phyloP scores from a whole-genome alignment of 2,329 filamentous ascomycete genomes.

The Gaeumannomyces tritici region DNA sequence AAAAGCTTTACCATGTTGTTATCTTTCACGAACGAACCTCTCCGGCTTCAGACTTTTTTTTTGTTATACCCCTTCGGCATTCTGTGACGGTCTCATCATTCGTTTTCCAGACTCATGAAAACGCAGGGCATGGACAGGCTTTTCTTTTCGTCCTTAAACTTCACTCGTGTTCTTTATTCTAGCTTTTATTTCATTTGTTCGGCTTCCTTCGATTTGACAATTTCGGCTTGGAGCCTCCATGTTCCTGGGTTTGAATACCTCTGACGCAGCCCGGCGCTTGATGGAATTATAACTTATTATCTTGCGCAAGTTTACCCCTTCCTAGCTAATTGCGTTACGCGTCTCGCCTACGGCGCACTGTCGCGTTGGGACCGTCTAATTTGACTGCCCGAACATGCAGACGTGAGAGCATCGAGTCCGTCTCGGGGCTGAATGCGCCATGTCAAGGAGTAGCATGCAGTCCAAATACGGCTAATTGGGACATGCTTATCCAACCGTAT shows the following conservation, averaged over 20 bases:
- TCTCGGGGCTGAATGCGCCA: too few relatives aligned
- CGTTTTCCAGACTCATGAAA: slow-evolving; percentile 3
- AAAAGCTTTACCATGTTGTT: slow-evolving; percentile 6
- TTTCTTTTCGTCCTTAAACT: slow-evolving; percentile 8
- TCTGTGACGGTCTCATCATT: background rate
- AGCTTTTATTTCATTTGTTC: slow-evolving; percentile 5
- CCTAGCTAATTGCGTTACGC: background rate
- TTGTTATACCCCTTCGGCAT: slow-evolving; percentile 4
- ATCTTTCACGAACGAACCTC: background rate
- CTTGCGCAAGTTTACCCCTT: background rate
- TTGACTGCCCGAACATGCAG: background rate
- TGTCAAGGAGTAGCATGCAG: background rate
- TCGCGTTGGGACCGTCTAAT: slow-evolving; percentile 7
- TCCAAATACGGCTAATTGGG: too few relatives aligned
- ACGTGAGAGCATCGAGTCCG: background rate
- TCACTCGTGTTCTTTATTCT: slow-evolving; percentile 4
- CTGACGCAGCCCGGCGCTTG: background rate
- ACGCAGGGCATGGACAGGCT: slow-evolving; percentile 2
- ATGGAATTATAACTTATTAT: background rate
- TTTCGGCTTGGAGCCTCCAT: slow-evolving; percentile 14
- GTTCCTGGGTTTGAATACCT: background rate
- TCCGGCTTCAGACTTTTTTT: slow-evolving; percentile 1
- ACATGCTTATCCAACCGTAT: too few relatives aligned
- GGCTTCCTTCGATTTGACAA: slow-evolving; percentile 13
- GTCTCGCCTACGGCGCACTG: background rate